These are phyloP conservation scores for Gossypium davidsonii DNA, from an alignment of 441 rosid genomes.

Conservation along the genomic window DNA sequence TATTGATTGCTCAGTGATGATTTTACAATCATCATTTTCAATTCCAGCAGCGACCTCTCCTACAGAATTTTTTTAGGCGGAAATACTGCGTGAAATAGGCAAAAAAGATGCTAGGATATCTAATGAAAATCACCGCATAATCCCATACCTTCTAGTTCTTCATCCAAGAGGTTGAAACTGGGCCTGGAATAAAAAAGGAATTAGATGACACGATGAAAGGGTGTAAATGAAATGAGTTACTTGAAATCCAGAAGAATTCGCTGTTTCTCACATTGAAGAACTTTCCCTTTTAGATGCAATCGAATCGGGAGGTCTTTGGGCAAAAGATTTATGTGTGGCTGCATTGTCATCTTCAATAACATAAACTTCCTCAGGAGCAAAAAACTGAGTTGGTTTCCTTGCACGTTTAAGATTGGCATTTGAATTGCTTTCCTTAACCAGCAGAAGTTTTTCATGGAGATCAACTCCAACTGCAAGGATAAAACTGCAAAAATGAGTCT, in stretches of 20 bases:
- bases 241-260: conserved; percentile 1
- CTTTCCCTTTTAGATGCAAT: conserved; percentile 22
- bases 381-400: conserved; percentile 33
- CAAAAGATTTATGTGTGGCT: conserved; percentile 21
- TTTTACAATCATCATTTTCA: conserved; percentile 41
- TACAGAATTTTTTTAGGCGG: conserved; percentile 23
- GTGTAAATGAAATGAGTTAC: neutral
- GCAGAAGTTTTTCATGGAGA: conserved; percentile 54
- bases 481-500: conserved; percentile 7
- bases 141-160: conserved; percentile 64
- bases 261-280: conserved; percentile 36
- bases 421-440: conserved; percentile 34
- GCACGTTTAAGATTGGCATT: conserved; percentile 23
- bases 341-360: conserved; percentile 34
- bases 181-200: conserved; percentile 53
- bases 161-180: conserved; percentile 82
- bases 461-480: conserved; percentile 71
- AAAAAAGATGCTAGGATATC: conserved; percentile 1
- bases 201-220: neutral
- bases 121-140: neutral
- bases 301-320: conserved; percentile 18
- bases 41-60: conserved; percentile 32
- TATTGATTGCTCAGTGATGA: conserved; percentile 50
- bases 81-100: conserved; percentile 9
- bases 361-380: conserved; percentile 36